Evolutionary conservation across 2,329 filamentous ascomycete genomes (phyloP), one percentile per base, ranked within the genome.

Genomic region (Macrophomina phaseolina): DNA sequence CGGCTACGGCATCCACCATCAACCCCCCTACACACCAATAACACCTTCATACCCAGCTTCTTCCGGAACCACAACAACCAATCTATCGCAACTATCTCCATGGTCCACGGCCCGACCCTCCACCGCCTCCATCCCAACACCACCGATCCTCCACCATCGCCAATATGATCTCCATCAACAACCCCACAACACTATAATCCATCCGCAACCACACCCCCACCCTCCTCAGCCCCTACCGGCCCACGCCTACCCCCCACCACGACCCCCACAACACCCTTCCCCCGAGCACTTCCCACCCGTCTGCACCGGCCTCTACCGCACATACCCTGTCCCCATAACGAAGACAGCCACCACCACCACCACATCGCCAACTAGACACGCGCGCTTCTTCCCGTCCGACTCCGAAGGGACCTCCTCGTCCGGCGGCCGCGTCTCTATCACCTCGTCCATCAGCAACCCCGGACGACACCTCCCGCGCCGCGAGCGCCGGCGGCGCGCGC

Each of bases 231-330:
- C 40, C 18, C 28, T 28, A 2, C 28, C 16, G 5, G 2, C 36
- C 11, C 18, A 32, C 30, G 40, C 14, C 28, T 7, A 46, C 14
- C 28, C 8, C 30, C 36, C 40, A 12, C 56, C 28, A 12, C 23
- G 32, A 36, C 18, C 23, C 23, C 23, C 28, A 18, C 36, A 32
- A 18, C 40, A 34, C 36, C 5, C 52, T 14, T 40, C 30, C 1
- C 16, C 28, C 6, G 52, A 55, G 8, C n/a, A 18, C 42, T 45
- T 40, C 56, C 42, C 45, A 14, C 60, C 60, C 60, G 23, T 28
- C n/a, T 34, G 40, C 23, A 46, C 40, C 6, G 60, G 60, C 46
- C 18, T 49, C 46, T 51, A 52, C 60, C 48, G 60, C 45, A 30
- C 32, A 32, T 63, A 52, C 18, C 48, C 45, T 23, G 18, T 52